Evolutionary conservation across 495 filamentous ascomycete genomes (phyloP).

Genomic region (Xylaria nigripes): DNA sequence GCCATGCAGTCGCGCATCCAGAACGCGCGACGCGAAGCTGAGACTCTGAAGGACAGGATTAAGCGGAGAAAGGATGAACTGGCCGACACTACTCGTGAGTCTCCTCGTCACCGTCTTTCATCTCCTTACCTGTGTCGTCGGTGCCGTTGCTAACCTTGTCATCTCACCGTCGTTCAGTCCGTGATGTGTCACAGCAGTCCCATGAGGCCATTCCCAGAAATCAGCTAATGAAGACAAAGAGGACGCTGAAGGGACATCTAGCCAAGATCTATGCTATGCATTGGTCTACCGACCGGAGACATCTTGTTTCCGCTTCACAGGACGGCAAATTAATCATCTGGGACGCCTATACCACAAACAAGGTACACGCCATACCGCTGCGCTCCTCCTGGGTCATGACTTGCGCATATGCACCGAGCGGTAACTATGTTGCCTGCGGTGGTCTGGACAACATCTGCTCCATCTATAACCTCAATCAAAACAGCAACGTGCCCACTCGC

Average conservation of each 20-base stretch:
- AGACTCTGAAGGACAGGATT: constrained; percentile 96
- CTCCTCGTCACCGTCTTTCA: background rate
- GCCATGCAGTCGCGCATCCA: constrained; percentile 74
- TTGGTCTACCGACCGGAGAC: constrained; percentile 97
- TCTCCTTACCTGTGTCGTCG: background rate
- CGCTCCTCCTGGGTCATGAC: constrained; percentile 99
- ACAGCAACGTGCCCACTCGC: constrained; percentile 89
- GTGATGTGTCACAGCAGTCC: constrained; percentile 78
- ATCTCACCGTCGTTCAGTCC: constrained; percentile 50
- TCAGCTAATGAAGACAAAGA: constrained; percentile 86
- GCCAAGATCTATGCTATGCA: constrained; percentile 99
- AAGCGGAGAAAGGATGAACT: constrained; percentile 99
- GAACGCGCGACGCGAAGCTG: constrained; percentile 92
- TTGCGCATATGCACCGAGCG: constrained; percentile 96
- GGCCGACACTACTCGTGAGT: constrained; percentile 93
- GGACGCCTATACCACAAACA: constrained; percentile 99
- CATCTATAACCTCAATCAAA: constrained; percentile 93
- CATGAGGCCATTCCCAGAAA: constrained; percentile 86
- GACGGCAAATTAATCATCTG: constrained; percentile 99
- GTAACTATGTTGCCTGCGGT: constrained; percentile 96
- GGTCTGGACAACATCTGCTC: constrained; percentile 99
- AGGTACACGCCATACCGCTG: constrained; percentile 97
- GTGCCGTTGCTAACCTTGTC: constrained; percentile 6
- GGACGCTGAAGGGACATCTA: constrained; percentile 91
- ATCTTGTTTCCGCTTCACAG: constrained; percentile 95